Evolutionary conservation across 139 green algal genomes (phyloP), one percentile per base, ranked within the genome.

Genomic region (Picochlorum sp.): DNA sequence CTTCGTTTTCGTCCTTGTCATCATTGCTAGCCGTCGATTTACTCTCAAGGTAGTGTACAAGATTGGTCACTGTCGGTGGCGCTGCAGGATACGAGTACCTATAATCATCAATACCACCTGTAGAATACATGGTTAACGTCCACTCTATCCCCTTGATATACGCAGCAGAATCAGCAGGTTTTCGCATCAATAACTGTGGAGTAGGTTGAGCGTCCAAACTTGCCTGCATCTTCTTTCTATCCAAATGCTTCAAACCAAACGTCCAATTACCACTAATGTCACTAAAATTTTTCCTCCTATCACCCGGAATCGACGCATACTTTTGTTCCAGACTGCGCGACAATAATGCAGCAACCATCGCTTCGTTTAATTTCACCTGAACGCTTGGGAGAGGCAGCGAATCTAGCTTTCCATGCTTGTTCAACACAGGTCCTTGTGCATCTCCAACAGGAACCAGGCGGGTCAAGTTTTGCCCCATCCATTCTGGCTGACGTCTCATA

Each of bases 121-220:
- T 18, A 26, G 74, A 51, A 63, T 91, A 94, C 86, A 93, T 95
- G 60, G 73, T 46, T 61, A 95, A 61, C 46, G 89, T 74, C 87
- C 87, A 95, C 52, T 83, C 65, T 49, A 87, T 34, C 21, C 86
- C 87, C 58, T 82, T 62, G 61, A 82, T 46, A 70, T 81, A 84
- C 10, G 18, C 44, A 13, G 9, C 16, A 20, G 20, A 44, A 28
- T 70, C 64, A 14, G 64, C 50, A 20, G 24, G 50, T n/a, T 32
- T 56, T 14, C 64, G 50, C 30, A 30, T 28, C 20, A 65, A 28
- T 20, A 54, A 28, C 4, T 16, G 20, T 10, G 32, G 11, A 46
- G 32, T 38, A 15, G n/a, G 51, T 28, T 30, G 51, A 34, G 51
- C 15, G 0, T 34, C 23, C 23, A 26, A 13, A 54, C 18, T 21